phyloP scores from a whole-genome alignment of 345 rosid species.

The Stellera chamaejasme region DNA sequence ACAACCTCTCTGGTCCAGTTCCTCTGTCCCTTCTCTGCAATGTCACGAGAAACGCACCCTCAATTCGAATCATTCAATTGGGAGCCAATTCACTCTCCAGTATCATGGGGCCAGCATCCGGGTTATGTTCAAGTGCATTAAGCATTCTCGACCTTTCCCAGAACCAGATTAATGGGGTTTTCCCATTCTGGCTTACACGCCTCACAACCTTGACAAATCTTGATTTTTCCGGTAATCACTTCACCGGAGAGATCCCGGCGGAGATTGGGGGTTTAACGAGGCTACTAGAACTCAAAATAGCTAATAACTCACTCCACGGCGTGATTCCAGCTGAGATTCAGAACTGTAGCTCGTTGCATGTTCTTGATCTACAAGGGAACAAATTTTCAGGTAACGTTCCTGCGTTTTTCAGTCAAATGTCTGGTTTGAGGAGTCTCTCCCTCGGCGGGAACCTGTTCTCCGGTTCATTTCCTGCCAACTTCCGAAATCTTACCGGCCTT shows the following conservation, averaged over 20 bases:
- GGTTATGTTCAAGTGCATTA: constrained; percentile 39
- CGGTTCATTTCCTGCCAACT: constrained; percentile 50
- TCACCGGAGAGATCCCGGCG: constrained; percentile 56
- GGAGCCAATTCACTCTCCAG: constrained; percentile 51
- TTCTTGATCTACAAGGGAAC: constrained; percentile 72
- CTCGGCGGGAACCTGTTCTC: constrained; percentile 61
- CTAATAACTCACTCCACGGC: constrained; percentile 63
- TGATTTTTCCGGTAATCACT: constrained; percentile 62
- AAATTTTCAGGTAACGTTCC: constrained; percentile 56
- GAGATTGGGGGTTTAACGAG: constrained; percentile 49
- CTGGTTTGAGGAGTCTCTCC: constrained; percentile 46
- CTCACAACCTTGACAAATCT: constrained; percentile 34
- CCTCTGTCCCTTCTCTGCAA: constrained; percentile 64
- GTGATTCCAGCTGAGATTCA: constrained; percentile 46
- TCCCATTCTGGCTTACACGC: constrained; percentile 60
- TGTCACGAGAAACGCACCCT: constrained; percentile 34
- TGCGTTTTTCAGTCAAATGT: constrained; percentile 44
- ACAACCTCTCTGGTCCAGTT: constrained; percentile 59
- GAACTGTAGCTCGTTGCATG: constrained; percentile 51
- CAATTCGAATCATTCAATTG: constrained; percentile 53
- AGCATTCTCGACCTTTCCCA: constrained; percentile 55
- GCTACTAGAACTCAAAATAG: constrained; percentile 54
- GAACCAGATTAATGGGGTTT: constrained; percentile 44
- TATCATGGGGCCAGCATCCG: constrained; percentile 36
- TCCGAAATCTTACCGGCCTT: constrained; percentile 41